Base-by-base conservation (phyloP, 768 basidiomycete genomes). In the Scleroderma bovista region DNA sequence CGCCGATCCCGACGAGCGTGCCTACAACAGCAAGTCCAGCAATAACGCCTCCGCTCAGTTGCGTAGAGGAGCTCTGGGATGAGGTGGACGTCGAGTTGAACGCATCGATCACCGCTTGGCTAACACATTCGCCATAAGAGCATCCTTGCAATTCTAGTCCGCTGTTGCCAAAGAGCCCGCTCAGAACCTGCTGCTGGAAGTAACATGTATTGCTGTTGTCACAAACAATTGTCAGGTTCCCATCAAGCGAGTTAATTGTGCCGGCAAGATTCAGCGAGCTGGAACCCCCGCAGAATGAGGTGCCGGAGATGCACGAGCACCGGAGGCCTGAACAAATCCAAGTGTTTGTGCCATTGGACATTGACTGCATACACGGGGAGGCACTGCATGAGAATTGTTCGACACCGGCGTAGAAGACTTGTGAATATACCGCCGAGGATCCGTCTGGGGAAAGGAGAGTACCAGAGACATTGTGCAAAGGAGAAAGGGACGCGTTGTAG, bases 321-420 rank as follows among this genome's bases (percentile, higher is more conserved):
- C 74, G 57, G 17, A 97, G 75, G 57, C 82, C 77, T 40, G 80
- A 72, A 56, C 94, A 97, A 16, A 69, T 71, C 85, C 86, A 96
- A 4, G 66, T 64, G 45, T 76, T 71, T 19, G 79, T 64, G 4
- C 67, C 51, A 33, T 57, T 64, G 9, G 68, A 65, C 31, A 77
- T 65, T 15, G 72, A 69, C 66, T 95, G 92, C 0, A 62, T 68
- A 69, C 94, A 96, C 6, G 75, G 71, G 54, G 80, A 72, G 0
- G 91, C 90, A 10, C 69, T 52, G 64, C 94, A 97, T 64, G 79
- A 88, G 69, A 97, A 97, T 60, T 96, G 92, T 61, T 93, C 89
- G 29, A 84, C 79, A 10, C 87, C 84, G 16, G 73, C 74, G 63
- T 90, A 92, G 65, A 85, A 83, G 6, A 92, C 70, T 55, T 90